phyloP scores from a whole-genome alignment of 257 asterid species.

The Solanum pinnatisectum region DNA sequence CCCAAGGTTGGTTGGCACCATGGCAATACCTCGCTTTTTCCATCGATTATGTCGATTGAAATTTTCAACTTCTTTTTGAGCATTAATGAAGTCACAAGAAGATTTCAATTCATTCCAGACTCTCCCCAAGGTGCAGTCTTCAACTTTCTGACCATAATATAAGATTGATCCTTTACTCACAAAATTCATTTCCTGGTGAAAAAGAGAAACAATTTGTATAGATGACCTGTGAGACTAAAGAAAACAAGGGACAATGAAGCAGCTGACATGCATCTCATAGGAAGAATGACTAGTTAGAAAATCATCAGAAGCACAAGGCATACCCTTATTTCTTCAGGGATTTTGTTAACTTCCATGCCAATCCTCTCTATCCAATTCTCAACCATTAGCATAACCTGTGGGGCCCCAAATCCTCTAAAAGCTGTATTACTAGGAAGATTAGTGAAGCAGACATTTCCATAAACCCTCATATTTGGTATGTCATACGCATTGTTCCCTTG shows the following conservation, averaged over 20 bases:
- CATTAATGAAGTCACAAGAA: constrained; percentile 40
- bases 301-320: background rate
- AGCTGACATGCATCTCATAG: background rate
- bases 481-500: constrained; percentile 84
- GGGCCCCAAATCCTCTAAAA: constrained; percentile 97
- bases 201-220: background rate
- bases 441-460: constrained; percentile 83
- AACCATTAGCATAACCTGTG: constrained; percentile 90
- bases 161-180: constrained; percentile 73
- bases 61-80: constrained; percentile 53
- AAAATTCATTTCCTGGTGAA: constrained; percentile 74
- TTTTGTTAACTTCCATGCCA: constrained; percentile 66
- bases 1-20: constrained; percentile 90
- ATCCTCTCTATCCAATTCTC: constrained; percentile 96
- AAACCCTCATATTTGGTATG: constrained; percentile 73
- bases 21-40: constrained; percentile 83
- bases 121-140: constrained; percentile 54
- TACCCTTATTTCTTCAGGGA: constrained; percentile 89
- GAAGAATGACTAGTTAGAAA: background rate
- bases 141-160: constrained; percentile 76
- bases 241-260: background rate
- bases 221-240: background rate
- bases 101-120: constrained; percentile 73
- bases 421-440: constrained; percentile 94
- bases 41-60: constrained; percentile 72